Evolutionary conservation across 2,329 filamentous ascomycete genomes (phyloP).

Genomic region (Pseudogymnoascus sp.): DNA sequence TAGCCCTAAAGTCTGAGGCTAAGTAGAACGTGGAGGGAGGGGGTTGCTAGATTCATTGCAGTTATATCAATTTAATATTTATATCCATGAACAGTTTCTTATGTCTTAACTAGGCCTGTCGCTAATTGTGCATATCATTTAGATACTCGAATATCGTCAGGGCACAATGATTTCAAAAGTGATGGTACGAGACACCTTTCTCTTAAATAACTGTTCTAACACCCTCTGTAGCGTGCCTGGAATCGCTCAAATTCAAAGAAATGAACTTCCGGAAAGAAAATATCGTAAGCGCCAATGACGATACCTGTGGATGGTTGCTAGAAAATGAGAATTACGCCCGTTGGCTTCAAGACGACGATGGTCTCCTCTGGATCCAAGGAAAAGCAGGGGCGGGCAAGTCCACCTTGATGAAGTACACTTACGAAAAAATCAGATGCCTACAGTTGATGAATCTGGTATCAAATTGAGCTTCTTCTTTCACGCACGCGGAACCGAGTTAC

Average conservation of each 20-base stretch:
- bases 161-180: neutral
- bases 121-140: neutral
- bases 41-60: neutral
- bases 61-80: neutral
- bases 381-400: constrained; percentile 15
- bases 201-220: neutral
- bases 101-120: neutral
- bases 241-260: neutral
- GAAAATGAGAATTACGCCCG: neutral
- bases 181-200: neutral
- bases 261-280: neutral
- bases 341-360: neutral
- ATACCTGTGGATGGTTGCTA: constrained; percentile 10
- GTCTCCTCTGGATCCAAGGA: constrained; percentile 14
- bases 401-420: constrained; percentile 11
- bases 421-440: constrained; percentile 1
- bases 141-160: neutral
- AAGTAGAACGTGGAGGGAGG: neutral
- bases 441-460: constrained; percentile 18
- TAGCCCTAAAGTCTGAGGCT: no score
- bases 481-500: neutral
- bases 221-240: neutral
- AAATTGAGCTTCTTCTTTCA: constrained; percentile 10
- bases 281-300: neutral
- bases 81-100: neutral